Evolutionary conservation across 495 filamentous ascomycete species (phyloP).

Genomic region (Pyronema omphalodes): DNA sequence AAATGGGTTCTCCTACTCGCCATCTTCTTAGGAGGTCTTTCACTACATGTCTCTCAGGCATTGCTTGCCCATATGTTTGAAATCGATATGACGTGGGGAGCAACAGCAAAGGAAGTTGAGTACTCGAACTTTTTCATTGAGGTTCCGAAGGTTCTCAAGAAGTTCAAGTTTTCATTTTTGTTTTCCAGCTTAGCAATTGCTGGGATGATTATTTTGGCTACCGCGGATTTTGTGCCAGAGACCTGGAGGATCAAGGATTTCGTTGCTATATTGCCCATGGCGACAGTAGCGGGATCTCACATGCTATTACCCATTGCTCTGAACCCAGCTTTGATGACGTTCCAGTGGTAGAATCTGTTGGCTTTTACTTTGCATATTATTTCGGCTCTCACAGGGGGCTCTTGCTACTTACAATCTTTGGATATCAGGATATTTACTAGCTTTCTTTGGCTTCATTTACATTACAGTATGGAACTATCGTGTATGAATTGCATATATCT

Average conservation of each 20-base stretch:
- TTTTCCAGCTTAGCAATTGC: constrained; percentile 43
- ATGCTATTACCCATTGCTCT: constrained; percentile 52
- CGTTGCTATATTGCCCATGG: constrained; percentile 65
- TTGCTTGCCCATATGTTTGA: constrained; percentile 52
- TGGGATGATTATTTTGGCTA: constrained; percentile 50
- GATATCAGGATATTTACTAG: too few species aligned
- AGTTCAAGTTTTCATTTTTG: constrained; percentile 58
- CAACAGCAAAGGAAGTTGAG: constrained; percentile 43
- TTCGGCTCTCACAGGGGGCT: too few species aligned
- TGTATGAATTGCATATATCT: too few species aligned
- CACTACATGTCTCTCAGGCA: constrained; percentile 48
- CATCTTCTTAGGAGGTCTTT: constrained; percentile 53
- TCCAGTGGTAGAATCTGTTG: constrained; percentile 40
- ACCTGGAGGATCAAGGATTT: constrained; percentile 57
- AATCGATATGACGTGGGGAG: constrained; percentile 55
- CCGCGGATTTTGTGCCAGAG: constrained; percentile 41
- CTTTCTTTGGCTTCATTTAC: too few species aligned
- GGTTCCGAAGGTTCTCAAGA: constrained; percentile 54
- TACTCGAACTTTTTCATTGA: constrained; percentile 50
- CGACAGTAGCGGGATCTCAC: constrained; percentile 49
- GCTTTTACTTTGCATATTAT: too few species aligned
- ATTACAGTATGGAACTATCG: too few species aligned
- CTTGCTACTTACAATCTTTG: too few species aligned
- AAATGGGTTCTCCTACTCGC: constrained; percentile 53
- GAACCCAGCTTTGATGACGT: constrained; percentile 66